Base-by-base conservation (phyloP, 257 asterid genomes). In the Solanum neorickii region DNA sequence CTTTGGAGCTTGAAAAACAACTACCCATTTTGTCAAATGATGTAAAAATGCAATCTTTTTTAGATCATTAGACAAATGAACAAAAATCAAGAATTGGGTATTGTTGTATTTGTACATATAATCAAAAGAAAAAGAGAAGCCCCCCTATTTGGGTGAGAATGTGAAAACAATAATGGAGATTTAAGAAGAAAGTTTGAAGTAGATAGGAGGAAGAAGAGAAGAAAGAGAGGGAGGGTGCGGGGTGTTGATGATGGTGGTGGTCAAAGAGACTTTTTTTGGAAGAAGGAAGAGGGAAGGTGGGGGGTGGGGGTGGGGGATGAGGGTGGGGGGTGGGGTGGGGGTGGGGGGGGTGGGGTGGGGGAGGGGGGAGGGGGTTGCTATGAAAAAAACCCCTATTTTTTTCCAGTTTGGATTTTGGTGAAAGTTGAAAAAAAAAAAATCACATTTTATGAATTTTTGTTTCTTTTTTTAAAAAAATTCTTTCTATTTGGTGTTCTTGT, bases 1-100 rank as follows among this genome's bases (percentile, higher is more conserved):
- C 92, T 87, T 91, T 94, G 7, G 88, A 85, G 89, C 93, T 87
- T 42, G 97, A 93, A 77, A 94, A 88, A 89, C 97, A 94, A 90
- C 90, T 89, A 14, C 97, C 97, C 97, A 94, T 94, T 86, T 89
- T 86, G 47, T 18, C 16, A 83, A 15, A 23, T 86, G 88, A 88
- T 77, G 86, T 27, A 44, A 41, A 37, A 68, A 46, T 78, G 84
- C 41, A 78, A 78, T 10, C 66, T 78, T 78, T 83, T n/a, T 70
- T 83, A 83, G 89, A 90, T 83, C 90, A 88, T 83, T 60, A 56
- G 0, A 85, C 44, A 69, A 39, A 83, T 27, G 72, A 3, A 62
- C 16, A 86, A 33, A 16, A 68, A 31, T 44, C 20, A 73, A 80
- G 66, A 65, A n/a, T 31, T 10, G 77, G 23, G 42, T 12, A 12